phyloP scores from a whole-genome alignment of 768 basidiomycete species.

The Suillus occidentalis region DNA sequence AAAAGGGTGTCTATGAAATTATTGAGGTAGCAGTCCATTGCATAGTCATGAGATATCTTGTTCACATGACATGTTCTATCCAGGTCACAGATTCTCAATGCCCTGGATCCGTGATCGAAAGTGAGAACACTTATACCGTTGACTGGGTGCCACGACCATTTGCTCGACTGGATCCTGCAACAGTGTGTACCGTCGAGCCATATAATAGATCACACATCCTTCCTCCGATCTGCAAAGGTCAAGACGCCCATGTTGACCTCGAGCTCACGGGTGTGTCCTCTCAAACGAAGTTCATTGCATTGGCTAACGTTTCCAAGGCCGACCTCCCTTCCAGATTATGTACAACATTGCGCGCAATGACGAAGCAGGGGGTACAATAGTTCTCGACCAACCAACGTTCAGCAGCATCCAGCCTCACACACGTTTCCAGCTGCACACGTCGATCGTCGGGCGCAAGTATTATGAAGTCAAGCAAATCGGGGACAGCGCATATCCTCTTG shows the following conservation, averaged over 20 bases:
- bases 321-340: conserved; percentile 91
- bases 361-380: conserved; percentile 65
- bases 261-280: conserved; percentile 62
- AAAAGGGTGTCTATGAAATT: conserved; percentile 77
- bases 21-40: conserved; percentile 49
- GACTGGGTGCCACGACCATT: conserved; percentile 80
- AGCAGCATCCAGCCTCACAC: conserved; percentile 82
- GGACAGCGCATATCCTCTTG: conserved; percentile 80
- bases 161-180: conserved; percentile 63
- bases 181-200: conserved; percentile 53
- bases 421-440: conserved; percentile 79
- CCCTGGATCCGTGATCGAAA: conserved; percentile 63
- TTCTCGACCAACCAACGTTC: conserved; percentile 77
- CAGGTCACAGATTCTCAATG: conserved; percentile 87
- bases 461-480: conserved; percentile 91
- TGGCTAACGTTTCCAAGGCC: conserved; percentile 46
- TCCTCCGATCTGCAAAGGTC: conserved; percentile 79
- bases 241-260: conserved; percentile 79
- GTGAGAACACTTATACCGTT: conserved; percentile 66
- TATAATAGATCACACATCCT: conserved; percentile 77
- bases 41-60: background rate
- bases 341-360: conserved; percentile 79
- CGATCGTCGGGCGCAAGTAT: conserved; percentile 74
- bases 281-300: background rate
- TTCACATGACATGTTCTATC: background rate